Conservation (phyloP, 345 rosid genomes). For the Ceriops decandra region DNA sequence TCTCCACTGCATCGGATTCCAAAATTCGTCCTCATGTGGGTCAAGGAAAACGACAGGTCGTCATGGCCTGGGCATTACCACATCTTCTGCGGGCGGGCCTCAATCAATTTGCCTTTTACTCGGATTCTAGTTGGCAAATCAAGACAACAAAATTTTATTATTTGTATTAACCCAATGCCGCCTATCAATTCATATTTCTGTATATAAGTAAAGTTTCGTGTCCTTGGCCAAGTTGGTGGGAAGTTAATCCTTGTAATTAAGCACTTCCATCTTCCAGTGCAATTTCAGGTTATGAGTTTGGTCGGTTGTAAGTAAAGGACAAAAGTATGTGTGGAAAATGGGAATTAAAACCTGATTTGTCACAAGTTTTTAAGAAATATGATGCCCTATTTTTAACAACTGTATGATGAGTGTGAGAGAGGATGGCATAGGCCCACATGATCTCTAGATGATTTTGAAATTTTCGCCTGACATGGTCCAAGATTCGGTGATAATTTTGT, state of each 20-base stretch:
- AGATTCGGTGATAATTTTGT: constrained; percentile 5
- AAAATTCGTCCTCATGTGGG: constrained; percentile 10
- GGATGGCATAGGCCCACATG: neutral
- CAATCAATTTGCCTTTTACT: too few relatives aligned
- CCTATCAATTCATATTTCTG: too few relatives aligned
- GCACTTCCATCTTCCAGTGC: neutral
- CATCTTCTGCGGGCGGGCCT: neutral
- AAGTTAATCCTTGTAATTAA: neutral
- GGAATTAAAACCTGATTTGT: neutral
- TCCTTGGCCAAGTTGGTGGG: too few relatives aligned
- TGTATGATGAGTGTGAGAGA: neutral
- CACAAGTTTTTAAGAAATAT: neutral
- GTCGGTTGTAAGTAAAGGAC: neutral
- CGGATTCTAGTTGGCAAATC: too few relatives aligned
- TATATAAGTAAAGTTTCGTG: too few relatives aligned
- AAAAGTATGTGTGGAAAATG: neutral
- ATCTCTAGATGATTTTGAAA: neutral
- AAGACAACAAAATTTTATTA: too few relatives aligned
- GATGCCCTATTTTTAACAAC: too few relatives aligned
- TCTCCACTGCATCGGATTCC: constrained; percentile 27
- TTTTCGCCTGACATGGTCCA: neutral
- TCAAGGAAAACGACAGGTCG: constrained; percentile 26
- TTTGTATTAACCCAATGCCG: too few relatives aligned
- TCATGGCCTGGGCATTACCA: neutral
- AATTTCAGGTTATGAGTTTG: neutral